Conservation (phyloP, 164 flowering plant genomes). For the Berberis vulgaris region DNA sequence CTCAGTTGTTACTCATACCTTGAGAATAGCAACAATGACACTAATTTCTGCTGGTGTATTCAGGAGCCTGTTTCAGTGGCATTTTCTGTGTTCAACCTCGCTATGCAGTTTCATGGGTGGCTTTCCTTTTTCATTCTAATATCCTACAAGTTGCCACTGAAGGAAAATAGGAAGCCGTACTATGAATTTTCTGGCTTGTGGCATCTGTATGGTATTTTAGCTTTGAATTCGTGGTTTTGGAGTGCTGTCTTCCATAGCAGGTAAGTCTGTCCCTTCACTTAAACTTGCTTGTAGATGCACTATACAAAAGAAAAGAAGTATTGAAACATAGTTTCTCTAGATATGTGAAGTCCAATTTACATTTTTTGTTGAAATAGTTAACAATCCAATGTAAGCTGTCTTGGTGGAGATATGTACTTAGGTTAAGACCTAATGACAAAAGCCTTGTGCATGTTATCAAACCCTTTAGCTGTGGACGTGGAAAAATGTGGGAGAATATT, state of each 20-base stretch:
- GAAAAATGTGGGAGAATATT: no score
- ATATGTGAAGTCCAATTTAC: neutral
- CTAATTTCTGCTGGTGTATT: conserved; percentile 7
- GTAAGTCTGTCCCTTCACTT: conserved; percentile 26
- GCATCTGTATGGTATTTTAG: conserved; percentile 67
- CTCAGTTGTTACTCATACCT: conserved; percentile 1
- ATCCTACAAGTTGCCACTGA: conserved; percentile 71
- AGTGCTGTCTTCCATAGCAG: conserved; percentile 80
- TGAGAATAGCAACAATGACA: neutral
- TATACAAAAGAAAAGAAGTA: neutral
- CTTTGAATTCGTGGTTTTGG: conserved; percentile 96
- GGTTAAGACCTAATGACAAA: no score
- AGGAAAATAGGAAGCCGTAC: conserved; percentile 45
- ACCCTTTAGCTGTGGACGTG: no score
- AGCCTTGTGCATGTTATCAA: no score
- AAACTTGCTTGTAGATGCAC: neutral
- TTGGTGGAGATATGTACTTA: no score
- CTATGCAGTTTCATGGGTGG: conserved; percentile 91
- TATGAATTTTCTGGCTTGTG: conserved; percentile 76
- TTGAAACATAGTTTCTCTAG: neutral
- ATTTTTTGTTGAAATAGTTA: no score
- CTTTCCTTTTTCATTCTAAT: conserved; percentile 71
- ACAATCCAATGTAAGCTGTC: no score
- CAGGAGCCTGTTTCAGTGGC: conserved; percentile 93
- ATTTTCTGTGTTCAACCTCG: conserved; percentile 71